These are phyloP conservation scores for Ettlia oleoabundans DNA, from an alignment of 139 green algal species.

Conservation along the genomic window DNA sequence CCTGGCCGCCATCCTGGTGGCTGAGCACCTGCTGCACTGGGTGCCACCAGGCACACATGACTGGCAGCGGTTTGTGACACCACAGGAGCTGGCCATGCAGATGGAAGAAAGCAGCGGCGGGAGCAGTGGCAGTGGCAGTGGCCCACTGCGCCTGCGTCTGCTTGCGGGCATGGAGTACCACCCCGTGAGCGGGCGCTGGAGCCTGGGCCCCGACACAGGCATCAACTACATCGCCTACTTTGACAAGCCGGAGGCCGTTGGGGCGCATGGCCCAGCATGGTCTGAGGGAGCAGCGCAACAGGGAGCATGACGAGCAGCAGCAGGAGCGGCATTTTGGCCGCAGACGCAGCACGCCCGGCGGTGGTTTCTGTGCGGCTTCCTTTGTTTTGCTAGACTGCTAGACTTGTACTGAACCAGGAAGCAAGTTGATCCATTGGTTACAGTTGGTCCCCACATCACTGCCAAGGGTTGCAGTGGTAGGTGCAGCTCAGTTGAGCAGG, in stretches of 20 bases:
- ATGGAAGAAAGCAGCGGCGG: conserved; percentile 26
- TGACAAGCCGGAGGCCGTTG: conserved; percentile 15
- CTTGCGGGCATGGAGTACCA: conserved; percentile 72
- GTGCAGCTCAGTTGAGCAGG: too few relatives aligned
- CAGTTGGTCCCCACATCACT: too few relatives aligned
- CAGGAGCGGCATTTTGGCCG: background rate
- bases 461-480: too few relatives aligned
- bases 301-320: background rate
- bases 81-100: conserved; percentile 78
- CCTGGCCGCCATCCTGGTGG: conserved; percentile 81
- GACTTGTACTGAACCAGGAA: too few relatives aligned
- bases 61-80: conserved; percentile 91
- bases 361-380: too few relatives aligned
- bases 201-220: conserved; percentile 54
- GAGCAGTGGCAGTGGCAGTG: background rate
- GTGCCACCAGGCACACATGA: conserved; percentile 85
- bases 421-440: too few relatives aligned
- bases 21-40: conserved; percentile 80
- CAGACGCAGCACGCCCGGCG: too few relatives aligned
- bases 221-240: conserved; percentile 88
- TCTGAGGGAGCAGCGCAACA: background rate
- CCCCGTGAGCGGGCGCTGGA: conserved; percentile 56
- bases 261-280: background rate
- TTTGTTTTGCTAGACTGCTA: too few relatives aligned
- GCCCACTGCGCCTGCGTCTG: conserved; percentile 41